Conservation (phyloP, 2,329 filamentous ascomycete species). For the Kalaharituber pfeilii region DNA sequence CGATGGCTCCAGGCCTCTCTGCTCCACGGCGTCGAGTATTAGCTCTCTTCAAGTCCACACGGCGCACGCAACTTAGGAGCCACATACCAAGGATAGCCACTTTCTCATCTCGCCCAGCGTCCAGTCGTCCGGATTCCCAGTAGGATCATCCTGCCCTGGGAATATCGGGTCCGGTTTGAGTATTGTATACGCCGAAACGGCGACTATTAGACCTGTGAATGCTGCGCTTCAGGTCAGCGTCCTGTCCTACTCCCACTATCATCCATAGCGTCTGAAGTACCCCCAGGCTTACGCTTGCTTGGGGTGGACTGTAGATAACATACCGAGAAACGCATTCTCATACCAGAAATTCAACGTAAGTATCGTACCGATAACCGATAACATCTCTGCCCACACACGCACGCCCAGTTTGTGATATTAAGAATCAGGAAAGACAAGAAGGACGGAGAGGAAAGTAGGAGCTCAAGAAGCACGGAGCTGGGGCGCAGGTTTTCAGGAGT, state of each 20-base stretch:
- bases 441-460: too few species aligned
- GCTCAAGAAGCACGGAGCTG: too few species aligned
- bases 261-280: not conserved
- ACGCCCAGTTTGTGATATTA: too few species aligned
- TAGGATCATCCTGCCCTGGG: slow-evolving; percentile 7
- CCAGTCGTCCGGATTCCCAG: slow-evolving; percentile 50
- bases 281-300: not conserved
- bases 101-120: slow-evolving; percentile 59
- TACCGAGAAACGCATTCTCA: slow-evolving; percentile 55
- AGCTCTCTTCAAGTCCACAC: not conserved
- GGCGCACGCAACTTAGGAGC: not conserved
- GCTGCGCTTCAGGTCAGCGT: slow-evolving; percentile 5
- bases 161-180: slow-evolving; percentile 49
- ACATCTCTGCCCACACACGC: slow-evolving; percentile 6
- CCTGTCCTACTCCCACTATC: not conserved
- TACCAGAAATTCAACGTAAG: slow-evolving; percentile 13
- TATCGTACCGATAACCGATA: slow-evolving; percentile 1
- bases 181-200: slow-evolving; percentile 65
- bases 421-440: too few species aligned
- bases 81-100: slow-evolving; percentile 64
- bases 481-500: slow-evolving; percentile 3
- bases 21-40: not conserved
- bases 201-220: slow-evolving; percentile 67
- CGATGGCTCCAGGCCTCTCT: slow-evolving; percentile 48
- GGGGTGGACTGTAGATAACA: not conserved